These are phyloP conservation scores for Candida piceae DNA, from an alignment of 805 yeast genomes.

Conservation along the genomic window DNA sequence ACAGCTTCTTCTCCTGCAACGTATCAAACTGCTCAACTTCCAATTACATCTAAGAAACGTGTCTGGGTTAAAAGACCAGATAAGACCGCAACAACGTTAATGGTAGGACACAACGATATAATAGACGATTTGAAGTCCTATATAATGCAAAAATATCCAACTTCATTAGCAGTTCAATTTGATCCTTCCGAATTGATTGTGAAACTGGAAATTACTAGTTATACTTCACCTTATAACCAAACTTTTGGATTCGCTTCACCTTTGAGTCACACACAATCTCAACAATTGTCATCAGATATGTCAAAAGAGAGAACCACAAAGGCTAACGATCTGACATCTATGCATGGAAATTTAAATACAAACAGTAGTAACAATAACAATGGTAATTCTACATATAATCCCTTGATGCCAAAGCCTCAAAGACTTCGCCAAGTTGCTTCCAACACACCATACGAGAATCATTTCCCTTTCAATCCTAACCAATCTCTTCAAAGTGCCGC, in stretches of 20 bases:
- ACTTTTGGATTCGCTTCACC: background rate
- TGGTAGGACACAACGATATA: constrained; percentile 56
- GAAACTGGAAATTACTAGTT: constrained; percentile 19
- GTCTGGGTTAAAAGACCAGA: constrained; percentile 51
- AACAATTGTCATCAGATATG: background rate
- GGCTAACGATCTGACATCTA: no score
- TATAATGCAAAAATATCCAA: constrained; percentile 61
- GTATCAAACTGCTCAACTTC: constrained; percentile 10
- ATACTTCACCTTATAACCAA: constrained; percentile 8
- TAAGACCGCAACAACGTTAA: constrained; percentile 65
- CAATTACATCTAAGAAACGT: constrained; percentile 30
- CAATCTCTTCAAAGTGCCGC: constrained; percentile 2
- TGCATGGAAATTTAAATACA: no score
- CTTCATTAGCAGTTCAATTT: constrained; percentile 51
- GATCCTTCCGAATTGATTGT: constrained; percentile 67
- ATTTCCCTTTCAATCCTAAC: background rate
- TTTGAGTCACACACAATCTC: background rate
- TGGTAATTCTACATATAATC: no score
- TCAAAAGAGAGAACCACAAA: no score
- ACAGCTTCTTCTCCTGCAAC: constrained; percentile 14
- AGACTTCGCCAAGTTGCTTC: background rate
- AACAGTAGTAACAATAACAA: no score
- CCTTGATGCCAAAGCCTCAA: background rate
- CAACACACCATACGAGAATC: background rate
- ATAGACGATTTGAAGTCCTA: constrained; percentile 77